Evolutionary conservation across 148 eudicot species (phyloP).

Genomic region (Beta vulgaris): DNA sequence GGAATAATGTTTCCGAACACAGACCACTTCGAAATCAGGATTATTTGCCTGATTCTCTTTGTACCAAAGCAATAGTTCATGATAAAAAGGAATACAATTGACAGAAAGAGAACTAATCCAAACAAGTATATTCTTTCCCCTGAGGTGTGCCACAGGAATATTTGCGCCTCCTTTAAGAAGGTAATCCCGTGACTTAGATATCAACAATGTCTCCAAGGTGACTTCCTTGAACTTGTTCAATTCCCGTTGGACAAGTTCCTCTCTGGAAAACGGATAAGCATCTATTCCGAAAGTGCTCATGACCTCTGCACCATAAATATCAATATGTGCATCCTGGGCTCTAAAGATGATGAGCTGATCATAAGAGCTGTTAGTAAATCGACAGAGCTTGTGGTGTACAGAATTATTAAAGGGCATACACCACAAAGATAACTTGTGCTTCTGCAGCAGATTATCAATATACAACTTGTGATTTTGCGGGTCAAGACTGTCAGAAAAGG

Average conservation of each 20-base stretch:
- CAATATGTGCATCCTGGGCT: background rate
- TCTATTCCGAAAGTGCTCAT: background rate
- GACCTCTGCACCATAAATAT: background rate
- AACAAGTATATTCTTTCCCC: background rate
- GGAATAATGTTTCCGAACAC: background rate
- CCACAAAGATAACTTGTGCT: background rate
- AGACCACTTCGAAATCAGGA: background rate
- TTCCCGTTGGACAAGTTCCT: background rate
- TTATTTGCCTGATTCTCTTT: background rate
- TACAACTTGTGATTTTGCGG: background rate
- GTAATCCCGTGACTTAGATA: background rate
- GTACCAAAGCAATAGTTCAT: background rate
- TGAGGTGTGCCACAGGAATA: background rate
- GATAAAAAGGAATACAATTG: background rate
- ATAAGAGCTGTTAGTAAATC: background rate
- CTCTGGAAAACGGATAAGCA: background rate
- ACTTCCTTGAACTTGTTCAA: background rate
- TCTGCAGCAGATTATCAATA: background rate
- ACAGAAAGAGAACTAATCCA: background rate
- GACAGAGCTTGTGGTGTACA: background rate
- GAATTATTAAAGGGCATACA: background rate
- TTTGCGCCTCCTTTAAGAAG: background rate
- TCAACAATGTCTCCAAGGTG: background rate
- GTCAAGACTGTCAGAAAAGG: background rate
- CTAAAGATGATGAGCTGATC: background rate